Conservation (phyloP, 257 asterid species). For the Leonotis leonurus region DNA sequence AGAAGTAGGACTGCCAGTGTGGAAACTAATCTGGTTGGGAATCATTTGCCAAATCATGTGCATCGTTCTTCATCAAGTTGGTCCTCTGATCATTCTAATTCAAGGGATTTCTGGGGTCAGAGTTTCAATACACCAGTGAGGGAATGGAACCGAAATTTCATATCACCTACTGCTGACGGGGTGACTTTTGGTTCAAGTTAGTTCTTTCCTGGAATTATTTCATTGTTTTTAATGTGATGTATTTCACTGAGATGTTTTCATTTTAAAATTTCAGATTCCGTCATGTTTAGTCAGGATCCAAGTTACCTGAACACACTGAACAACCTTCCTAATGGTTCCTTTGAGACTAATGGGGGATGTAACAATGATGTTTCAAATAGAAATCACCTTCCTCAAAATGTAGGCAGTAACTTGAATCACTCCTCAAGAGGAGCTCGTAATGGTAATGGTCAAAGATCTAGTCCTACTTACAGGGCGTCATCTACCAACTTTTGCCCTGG, state of each 20-base stretch:
- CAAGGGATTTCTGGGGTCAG: constrained; percentile 41
- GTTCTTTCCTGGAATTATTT: constrained; percentile 9
- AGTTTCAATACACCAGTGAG: constrained; percentile 35
- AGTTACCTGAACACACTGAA: constrained; percentile 27
- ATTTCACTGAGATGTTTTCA: constrained; percentile 12
- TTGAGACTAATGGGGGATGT: constrained; percentile 41
- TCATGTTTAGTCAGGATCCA: constrained; percentile 39
- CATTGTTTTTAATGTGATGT: neutral
- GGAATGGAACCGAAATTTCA: constrained; percentile 41
- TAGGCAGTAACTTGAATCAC: constrained; percentile 31
- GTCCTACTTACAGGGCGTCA: constrained; percentile 43
- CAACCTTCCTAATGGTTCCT: constrained; percentile 35
- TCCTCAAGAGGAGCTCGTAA: constrained; percentile 52
- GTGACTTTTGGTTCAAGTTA: constrained; percentile 43
- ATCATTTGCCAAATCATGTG: constrained; percentile 38
- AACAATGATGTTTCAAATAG: constrained; percentile 35
- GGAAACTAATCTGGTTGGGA: constrained; percentile 37
- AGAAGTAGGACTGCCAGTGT: constrained; percentile 52
- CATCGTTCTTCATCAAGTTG: constrained; percentile 32
- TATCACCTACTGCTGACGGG: constrained; percentile 40
- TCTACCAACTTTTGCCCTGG: constrained; percentile 48
- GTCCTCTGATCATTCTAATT: constrained; percentile 31
- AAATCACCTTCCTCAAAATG: constrained; percentile 38
- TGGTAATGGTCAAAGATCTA: constrained; percentile 43
- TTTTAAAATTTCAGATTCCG: constrained; percentile 39